Evolutionary conservation across 306 rosid genomes (phyloP).

Genomic region (Cicer pinnatifidum): DNA sequence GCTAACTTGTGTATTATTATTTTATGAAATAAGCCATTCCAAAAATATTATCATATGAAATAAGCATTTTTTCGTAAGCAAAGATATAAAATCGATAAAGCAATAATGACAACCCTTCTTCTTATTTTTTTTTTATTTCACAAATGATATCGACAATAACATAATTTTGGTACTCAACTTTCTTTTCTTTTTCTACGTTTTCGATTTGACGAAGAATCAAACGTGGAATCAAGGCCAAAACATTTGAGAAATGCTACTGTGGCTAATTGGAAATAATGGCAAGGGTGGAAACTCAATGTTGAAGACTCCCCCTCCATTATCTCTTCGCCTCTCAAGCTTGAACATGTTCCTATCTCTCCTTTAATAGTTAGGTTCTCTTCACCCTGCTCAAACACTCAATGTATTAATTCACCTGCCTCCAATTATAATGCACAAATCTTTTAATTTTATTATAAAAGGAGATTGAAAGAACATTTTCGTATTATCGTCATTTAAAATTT

Average conservation of each 20-base stretch:
- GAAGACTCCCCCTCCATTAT: conserved; percentile 52
- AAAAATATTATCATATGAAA: neutral
- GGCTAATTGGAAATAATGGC: conserved; percentile 70
- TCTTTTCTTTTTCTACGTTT: conserved; percentile 55
- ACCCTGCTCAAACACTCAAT: conserved; percentile 51
- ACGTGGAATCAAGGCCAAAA: conserved; percentile 67
- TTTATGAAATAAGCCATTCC: too few relatives aligned
- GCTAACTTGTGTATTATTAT: neutral
- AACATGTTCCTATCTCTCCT: conserved; percentile 53
- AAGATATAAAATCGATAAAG: neutral
- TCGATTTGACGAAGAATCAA: conserved; percentile 51
- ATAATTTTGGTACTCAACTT: conserved; percentile 44
- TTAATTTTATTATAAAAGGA: neutral
- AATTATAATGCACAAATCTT: conserved; percentile 1
- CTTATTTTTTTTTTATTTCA: neutral
- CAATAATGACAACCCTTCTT: neutral
- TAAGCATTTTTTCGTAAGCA: neutral
- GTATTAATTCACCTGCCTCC: conserved; percentile 11
- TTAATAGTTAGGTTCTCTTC: conserved; percentile 45
- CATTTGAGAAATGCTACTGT: conserved; percentile 81
- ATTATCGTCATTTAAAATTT: too few relatives aligned
- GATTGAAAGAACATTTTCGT: too few relatives aligned
- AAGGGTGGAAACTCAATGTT: conserved; percentile 55
- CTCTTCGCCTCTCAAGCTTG: conserved; percentile 59
- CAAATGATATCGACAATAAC: conserved; percentile 12